Evolutionary conservation across 768 basidiomycete species (phyloP).

Genomic region (Lepiota brunneoincarnata): DNA sequence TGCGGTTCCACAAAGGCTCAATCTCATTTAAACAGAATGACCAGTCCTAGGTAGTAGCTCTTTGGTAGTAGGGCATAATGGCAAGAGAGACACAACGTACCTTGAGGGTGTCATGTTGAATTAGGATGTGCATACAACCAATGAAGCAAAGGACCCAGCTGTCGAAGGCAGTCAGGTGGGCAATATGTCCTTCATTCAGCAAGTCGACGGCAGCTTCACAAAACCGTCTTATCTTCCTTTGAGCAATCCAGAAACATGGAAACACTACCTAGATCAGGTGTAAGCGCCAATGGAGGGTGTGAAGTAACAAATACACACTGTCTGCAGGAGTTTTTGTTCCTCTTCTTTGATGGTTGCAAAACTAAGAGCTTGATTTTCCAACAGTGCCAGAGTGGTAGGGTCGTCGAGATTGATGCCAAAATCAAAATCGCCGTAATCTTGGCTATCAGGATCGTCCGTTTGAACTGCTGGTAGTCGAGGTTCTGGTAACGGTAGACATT

Average conservation of each 20-base stretch:
- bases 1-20: background rate
- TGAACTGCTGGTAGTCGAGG: background rate
- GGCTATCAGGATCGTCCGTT: conserved; percentile 10
- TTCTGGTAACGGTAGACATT: background rate
- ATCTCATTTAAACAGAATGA: conserved; percentile 5
- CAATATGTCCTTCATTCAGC: background rate
- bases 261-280: background rate
- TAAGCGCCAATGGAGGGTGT: background rate
- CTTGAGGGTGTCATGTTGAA: conserved; percentile 1
- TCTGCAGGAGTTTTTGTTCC: conserved; percentile 1
- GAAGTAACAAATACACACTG: background rate
- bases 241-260: conserved; percentile 7
- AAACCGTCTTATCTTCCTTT: conserved; percentile 7
- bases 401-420: conserved; percentile 10
- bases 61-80: background rate
- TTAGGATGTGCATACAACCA: conserved; percentile 9
- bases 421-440: conserved; percentile 8
- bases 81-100: background rate
- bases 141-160: conserved; percentile 8
- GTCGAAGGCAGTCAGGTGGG: conserved; percentile 1
- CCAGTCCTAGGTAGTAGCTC: background rate
- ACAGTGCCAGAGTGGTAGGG: background rate
- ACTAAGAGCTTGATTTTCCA: background rate
- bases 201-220: conserved; percentile 3
- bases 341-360: conserved; percentile 4